Base-by-base conservation (phyloP, 2,329 filamentous ascomycete species). In the Nigrospora sphaerica region DNA sequence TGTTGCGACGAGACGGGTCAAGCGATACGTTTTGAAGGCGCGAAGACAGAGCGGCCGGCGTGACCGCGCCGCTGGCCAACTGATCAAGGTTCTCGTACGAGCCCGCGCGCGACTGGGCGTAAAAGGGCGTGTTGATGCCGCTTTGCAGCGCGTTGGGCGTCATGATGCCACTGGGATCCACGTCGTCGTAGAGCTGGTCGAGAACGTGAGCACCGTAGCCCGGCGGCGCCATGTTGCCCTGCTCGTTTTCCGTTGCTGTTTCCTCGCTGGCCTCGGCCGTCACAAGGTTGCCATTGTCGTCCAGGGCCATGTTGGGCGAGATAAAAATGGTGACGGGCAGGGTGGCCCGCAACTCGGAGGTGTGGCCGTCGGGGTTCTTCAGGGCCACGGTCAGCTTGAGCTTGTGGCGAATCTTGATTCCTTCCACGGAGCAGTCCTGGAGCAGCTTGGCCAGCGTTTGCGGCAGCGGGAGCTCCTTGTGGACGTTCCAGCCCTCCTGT, bases 311-410 rank as follows among this genome's bases (percentile, higher is more conserved):
- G 60, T 93, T 93, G 1, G 93, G 92, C 6, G 93, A 98, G 54
- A 97, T 96, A 68, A 95, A 96, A 35, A 98, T 84, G 46, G 89
- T 89, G 14, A 97, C 80, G 2, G 93, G 91, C 32, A 97, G 80
- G 37, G 90, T 93, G 40, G 92, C 92, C 44, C 92, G 85, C 44
- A 96, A 80, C 82, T 87, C 92, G 46, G 91, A 96, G 46, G 91
- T 78, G 61, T 97, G 93, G 0, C 91, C 92, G 62, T 98, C 93
- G 0, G 93, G 92, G 57, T 98, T 97, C 65, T 90, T 86, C 35
- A 98, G 78, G 40, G 92, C 88, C 49, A 97, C 85, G 42, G 88
- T 89, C 59, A 97, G 78, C 70, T 92, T 92, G 55, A 97, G 77
- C 69, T 95, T 95, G 66, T 98, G 93, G 46, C 88, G 80, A 44